phyloP scores from a whole-genome alignment of 352 stramenopile species.

The Phytophthora tentaculata region DNA sequence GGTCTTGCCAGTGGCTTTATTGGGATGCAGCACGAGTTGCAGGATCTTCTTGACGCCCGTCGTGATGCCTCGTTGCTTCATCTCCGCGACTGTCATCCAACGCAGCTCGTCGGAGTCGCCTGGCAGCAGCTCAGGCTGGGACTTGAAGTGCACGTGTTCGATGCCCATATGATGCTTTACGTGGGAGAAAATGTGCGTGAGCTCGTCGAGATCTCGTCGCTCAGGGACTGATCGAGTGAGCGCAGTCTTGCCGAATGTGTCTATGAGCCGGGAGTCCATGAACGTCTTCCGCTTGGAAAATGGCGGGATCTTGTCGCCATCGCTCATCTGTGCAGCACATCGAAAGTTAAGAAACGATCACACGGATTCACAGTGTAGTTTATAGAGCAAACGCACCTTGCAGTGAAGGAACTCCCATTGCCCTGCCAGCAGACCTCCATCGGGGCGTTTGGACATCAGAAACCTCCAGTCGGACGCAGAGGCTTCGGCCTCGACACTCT shows the following conservation, averaged over 20 bases:
- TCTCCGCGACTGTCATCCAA: conserved; percentile 84
- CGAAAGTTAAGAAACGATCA: background rate
- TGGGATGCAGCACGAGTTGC: conserved; percentile 44
- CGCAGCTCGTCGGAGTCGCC: conserved; percentile 33
- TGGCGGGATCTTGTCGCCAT: conserved; percentile 68
- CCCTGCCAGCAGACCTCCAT: conserved; percentile 76
- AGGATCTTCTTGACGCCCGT: conserved; percentile 91
- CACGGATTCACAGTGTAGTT: background rate
- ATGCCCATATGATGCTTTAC: conserved; percentile 92
- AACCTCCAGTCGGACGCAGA: conserved; percentile 60
- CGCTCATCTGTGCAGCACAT: conserved; percentile 49
- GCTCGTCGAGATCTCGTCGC: conserved; percentile 67
- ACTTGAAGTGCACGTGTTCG: conserved; percentile 76
- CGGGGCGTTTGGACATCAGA: conserved; percentile 79
- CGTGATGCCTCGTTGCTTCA: conserved; percentile 83
- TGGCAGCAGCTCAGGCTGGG: conserved; percentile 26
- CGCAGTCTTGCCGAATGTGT: conserved; percentile 40
- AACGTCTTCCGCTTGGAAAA: conserved; percentile 68
- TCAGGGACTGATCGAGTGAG: conserved; percentile 36
- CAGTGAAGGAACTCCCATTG: conserved; percentile 91
- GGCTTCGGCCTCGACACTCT: conserved; percentile 19
- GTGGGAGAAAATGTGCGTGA: conserved; percentile 92
- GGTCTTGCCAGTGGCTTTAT: conserved; percentile 12
- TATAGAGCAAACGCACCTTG: conserved; percentile 61
- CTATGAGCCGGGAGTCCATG: conserved; percentile 48